Base-by-base conservation (phyloP, 163 green algal species). In the Scenedesmus sp. region DNA sequence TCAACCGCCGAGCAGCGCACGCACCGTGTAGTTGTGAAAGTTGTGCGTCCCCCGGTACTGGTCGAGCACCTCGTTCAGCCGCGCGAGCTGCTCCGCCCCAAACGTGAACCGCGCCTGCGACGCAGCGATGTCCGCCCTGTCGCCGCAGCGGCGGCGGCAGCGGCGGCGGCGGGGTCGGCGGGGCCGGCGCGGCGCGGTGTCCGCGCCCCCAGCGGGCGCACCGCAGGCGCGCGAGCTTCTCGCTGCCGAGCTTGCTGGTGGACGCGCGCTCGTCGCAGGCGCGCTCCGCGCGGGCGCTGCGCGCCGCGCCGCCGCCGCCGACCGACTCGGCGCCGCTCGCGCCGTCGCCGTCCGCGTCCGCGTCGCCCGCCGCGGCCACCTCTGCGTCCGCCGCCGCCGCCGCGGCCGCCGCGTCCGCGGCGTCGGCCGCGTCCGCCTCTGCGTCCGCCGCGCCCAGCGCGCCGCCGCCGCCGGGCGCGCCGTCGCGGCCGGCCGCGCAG, bases 21-120 rank as follows among this genome's bases (percentile, higher is more conserved):
- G 51, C 33, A 60, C 73, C 1, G 96, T 98, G 86, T 94, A 99
- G 85, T 98, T 99, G 89, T 98, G 92, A 82, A 97, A 99, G 85
- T 95, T 97, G 86, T 98, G 96, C 5, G 89, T 97, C 45, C 96
- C 96, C 63, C 90, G 72, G 81, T 93, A 99, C 70, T 94, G 75
- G 6, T 11, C 22, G 24, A 98, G 85, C 14, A 98, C 82, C 9
- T 42, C 17, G 33, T 92, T 93, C 1, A 98, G 77, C 0, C 78
- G 83, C 60, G 77, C 20, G 20, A 70, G 66, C 54, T 85, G 81
- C 9, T 88, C 33, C 20, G 56, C 28, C 1, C 50, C 78, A 45
- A 86, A 77, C 18, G 34, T 28, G 50, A 67, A 86, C 17, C 50
- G 33, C 11, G 53, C 9, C 33, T 6, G 24, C 45, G 56, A 75